Conservation (phyloP, 306 rosid genomes). For the Albizia julibrissin region DNA sequence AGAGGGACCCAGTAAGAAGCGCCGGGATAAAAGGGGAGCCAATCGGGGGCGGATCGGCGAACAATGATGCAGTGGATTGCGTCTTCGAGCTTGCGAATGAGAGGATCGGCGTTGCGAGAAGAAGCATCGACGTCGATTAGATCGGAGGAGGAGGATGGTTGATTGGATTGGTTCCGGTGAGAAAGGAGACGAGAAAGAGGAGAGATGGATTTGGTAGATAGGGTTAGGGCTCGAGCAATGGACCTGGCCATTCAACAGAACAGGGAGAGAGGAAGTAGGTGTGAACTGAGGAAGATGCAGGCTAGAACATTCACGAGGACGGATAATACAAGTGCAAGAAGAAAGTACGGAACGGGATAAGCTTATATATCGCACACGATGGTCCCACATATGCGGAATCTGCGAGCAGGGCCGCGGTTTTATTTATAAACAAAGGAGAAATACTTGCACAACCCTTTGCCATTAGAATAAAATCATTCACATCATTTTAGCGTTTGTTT, state of each 20-base stretch:
- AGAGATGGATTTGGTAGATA: slow-evolving; percentile 7
- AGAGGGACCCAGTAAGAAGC: slow-evolving; percentile 72
- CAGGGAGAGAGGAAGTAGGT: background rate
- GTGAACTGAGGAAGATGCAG: background rate
- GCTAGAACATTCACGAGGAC: too few relatives aligned
- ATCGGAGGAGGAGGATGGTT: slow-evolving; percentile 37
- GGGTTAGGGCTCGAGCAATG: slow-evolving; percentile 38
- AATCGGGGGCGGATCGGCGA: slow-evolving; percentile 66
- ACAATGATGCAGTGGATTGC: slow-evolving; percentile 66
- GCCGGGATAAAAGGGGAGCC: slow-evolving; percentile 65
- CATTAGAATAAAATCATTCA: too few relatives aligned
- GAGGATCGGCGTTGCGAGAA: slow-evolving; percentile 49
- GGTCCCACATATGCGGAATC: background rate
- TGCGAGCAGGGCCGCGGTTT: background rate
- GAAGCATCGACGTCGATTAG: slow-evolving; percentile 34
- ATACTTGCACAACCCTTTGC: too few relatives aligned
- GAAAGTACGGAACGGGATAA: background rate
- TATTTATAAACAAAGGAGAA: too few relatives aligned
- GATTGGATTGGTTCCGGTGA: slow-evolving; percentile 52
- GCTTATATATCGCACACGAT: background rate
- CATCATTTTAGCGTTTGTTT: too few relatives aligned
- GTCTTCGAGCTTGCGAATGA: slow-evolving; percentile 61
- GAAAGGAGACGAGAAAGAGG: slow-evolving; percentile 30
- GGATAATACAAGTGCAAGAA: background rate
- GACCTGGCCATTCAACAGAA: slow-evolving; percentile 45